Evolutionary conservation across 2,329 filamentous ascomycete genomes (phyloP).

Genomic region (Fusarium veterinarium): DNA sequence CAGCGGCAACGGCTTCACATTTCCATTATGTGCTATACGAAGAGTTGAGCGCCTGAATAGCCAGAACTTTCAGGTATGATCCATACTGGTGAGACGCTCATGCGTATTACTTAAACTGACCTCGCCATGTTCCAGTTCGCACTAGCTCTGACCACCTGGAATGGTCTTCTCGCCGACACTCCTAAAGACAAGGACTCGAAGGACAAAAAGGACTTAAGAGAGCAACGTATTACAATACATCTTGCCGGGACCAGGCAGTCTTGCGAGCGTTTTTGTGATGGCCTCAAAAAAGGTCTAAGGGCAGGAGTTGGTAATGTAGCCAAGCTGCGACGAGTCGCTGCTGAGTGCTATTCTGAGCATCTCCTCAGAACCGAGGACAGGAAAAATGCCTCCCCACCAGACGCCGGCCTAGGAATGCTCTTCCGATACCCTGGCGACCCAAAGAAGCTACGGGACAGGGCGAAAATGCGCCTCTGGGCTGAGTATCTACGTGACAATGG

Average conservation of each 20-base stretch:
- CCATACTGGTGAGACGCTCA: neutral
- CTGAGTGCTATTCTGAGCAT: conserved; percentile 93
- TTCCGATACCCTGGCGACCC: conserved; percentile 96
- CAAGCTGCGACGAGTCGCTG: conserved; percentile 81
- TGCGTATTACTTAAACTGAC: conserved; percentile 5
- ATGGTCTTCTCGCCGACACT: conserved; percentile 71
- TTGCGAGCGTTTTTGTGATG: conserved; percentile 96
- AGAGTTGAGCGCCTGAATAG: conserved; percentile 93
- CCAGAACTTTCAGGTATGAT: conserved; percentile 78
- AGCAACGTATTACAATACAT: conserved; percentile 92
- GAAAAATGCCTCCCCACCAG: conserved; percentile 72
- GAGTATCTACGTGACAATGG: conserved; percentile 97
- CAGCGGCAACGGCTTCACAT: conserved; percentile 93
- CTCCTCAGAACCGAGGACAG: conserved; percentile 72
- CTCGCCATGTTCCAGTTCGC: conserved; percentile 71
- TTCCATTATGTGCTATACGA: conserved; percentile 90
- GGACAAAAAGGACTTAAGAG: conserved; percentile 59
- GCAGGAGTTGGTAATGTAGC: conserved; percentile 89
- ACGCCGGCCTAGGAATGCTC: conserved; percentile 90
- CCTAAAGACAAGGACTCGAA: conserved; percentile 63
- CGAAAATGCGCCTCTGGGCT: conserved; percentile 97
- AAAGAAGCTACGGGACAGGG: conserved; percentile 91
- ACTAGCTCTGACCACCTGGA: conserved; percentile 95
- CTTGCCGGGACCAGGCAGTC: conserved; percentile 88
- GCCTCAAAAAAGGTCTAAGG: conserved; percentile 88